Evolutionary conservation across 169 alveolate species (phyloP).

Genomic region (Cryptosporidium andersoni): DNA sequence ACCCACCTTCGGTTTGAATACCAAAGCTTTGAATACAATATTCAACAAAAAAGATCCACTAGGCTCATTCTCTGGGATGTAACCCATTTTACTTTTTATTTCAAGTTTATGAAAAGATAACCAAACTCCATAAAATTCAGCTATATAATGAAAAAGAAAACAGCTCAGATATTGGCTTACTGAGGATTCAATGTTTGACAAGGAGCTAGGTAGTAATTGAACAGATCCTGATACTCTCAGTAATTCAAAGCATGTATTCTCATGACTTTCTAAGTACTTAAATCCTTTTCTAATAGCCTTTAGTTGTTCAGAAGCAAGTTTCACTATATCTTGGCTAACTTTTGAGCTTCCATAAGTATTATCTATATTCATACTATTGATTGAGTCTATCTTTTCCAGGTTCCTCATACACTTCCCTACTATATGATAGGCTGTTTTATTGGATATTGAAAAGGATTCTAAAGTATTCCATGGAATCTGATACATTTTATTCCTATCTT

Average conservation of each 20-base stretch:
- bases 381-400: not conserved
- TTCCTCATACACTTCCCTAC: slow-evolving; percentile 48
- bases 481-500: slow-evolving; percentile 17
- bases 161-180: slow-evolving; percentile 37
- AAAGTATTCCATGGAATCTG: slow-evolving; percentile 64
- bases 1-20: slow-evolving; percentile 58
- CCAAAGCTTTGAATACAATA: slow-evolving; percentile 57
- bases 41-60: slow-evolving; percentile 63
- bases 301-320: slow-evolving; percentile 35
- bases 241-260: slow-evolving; percentile 52
- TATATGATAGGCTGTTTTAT: slow-evolving; percentile 61
- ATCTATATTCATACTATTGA: not conserved
- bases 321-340: slow-evolving; percentile 30
- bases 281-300: slow-evolving; percentile 47
- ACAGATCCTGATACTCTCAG: slow-evolving; percentile 56
- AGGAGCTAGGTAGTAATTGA: slow-evolving; percentile 49
- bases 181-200: slow-evolving; percentile 53
- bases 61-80: slow-evolving; percentile 63
- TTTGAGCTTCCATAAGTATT: slow-evolving; percentile 1
- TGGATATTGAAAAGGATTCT: slow-evolving; percentile 57
- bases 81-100: slow-evolving; percentile 20
- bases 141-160: slow-evolving; percentile 64
- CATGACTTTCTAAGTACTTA: slow-evolving; percentile 12
- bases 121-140: slow-evolving; percentile 68
- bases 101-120: slow-evolving; percentile 59